These are phyloP conservation scores for Venturia effusa DNA, from an alignment of 2,329 filamentous ascomycete species.

Conservation along the genomic window DNA sequence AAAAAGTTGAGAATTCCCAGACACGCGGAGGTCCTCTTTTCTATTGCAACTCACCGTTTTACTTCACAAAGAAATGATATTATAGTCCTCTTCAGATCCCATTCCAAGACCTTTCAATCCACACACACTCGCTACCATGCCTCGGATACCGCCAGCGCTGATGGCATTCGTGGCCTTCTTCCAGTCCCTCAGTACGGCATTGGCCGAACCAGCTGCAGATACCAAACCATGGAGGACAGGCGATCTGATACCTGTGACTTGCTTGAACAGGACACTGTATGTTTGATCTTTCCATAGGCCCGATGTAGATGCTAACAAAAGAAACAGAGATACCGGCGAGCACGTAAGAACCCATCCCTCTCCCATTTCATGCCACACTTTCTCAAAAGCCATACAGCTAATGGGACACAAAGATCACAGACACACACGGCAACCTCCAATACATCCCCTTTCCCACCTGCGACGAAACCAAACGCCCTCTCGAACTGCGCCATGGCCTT, in stretches of 20 bases:
- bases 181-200: not conserved
- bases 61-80: not conserved
- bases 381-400: not conserved
- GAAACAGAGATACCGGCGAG: conserved; percentile 68
- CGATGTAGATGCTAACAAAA: conserved; percentile 6
- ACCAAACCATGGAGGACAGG: conserved; percentile 13
- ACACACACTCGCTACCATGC: not conserved
- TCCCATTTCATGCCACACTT: not conserved
- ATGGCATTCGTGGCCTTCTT: conserved; percentile 9
- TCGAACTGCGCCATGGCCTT: conserved; percentile 46
- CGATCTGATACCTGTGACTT: conserved; percentile 37
- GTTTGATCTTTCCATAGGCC: not conserved
- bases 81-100: too few species aligned
- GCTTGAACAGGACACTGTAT: conserved; percentile 42
- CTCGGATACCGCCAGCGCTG: not conserved
- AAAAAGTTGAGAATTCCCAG: not conserved
- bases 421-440: conserved; percentile 70
- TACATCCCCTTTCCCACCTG: conserved; percentile 87
- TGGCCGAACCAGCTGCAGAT: not conserved
- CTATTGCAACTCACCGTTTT: not conserved
- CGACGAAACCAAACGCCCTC: conserved; percentile 72
- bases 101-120: not conserved
- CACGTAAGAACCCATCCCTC: conserved; percentile 40
- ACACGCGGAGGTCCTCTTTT: not conserved
- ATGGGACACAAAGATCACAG: conserved; percentile 46